phyloP scores from a whole-genome alignment of 768 basidiomycete species.

The Pulveroboletus sp. region DNA sequence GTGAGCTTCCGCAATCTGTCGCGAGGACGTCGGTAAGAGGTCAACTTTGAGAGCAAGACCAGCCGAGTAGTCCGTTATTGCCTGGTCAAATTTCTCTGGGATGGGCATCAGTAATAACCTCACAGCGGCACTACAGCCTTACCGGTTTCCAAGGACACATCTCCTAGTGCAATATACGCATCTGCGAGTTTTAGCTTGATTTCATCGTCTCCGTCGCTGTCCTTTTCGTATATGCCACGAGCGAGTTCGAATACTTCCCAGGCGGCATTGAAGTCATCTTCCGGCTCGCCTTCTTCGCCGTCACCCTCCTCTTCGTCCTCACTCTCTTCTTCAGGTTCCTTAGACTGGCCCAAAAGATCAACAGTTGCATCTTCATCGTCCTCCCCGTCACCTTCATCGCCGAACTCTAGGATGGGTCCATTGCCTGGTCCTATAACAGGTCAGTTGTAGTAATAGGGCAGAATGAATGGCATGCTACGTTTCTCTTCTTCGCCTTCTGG shows the following conservation, averaged over 20 bases:
- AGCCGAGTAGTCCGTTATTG: slow-evolving; percentile 81
- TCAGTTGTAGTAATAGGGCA: neutral
- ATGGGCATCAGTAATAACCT: neutral
- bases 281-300: slow-evolving; percentile 76
- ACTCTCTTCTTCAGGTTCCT: slow-evolving; percentile 49
- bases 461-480: slow-evolving; percentile 18
- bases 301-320: slow-evolving; percentile 54
- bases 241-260: slow-evolving; percentile 98
- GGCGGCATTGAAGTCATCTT: slow-evolving; percentile 97
- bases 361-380: slow-evolving; percentile 58
- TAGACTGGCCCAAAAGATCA: slow-evolving; percentile 63
- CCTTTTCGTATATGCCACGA: slow-evolving; percentile 78
- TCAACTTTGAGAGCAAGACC: slow-evolving; percentile 71
- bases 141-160: slow-evolving; percentile 98
- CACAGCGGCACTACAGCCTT: slow-evolving; percentile 19
- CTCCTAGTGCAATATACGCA: slow-evolving; percentile 86
- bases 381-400: slow-evolving; percentile 69
- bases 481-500: slow-evolving; percentile 41
- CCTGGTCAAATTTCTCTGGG: slow-evolving; percentile 94
- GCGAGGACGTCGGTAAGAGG: slow-evolving; percentile 81
- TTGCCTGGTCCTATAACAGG: slow-evolving; percentile 36
- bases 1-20: slow-evolving; percentile 91
- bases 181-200: slow-evolving; percentile 84
- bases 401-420: slow-evolving; percentile 74
- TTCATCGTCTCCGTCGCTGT: slow-evolving; percentile 53